Evolutionary conservation across 1,284 basidiomycete genomes (phyloP), one percentile per base, ranked within the genome.

Genomic region (Ustilago cynodontis): DNA sequence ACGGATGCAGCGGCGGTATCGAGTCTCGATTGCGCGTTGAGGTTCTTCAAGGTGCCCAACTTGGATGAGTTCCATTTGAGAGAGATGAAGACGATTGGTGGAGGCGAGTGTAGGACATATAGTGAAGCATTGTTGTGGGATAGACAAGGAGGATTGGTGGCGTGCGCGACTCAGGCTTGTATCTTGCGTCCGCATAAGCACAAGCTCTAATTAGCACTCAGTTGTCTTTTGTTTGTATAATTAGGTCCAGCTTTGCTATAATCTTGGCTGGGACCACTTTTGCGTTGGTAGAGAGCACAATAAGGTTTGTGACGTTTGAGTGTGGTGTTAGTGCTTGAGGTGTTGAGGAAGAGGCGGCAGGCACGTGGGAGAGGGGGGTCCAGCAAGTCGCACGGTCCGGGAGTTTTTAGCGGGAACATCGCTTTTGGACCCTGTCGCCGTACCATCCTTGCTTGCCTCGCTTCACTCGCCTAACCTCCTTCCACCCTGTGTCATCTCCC

Each of bases 1-100:
- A 18, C 57, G 4, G 77, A 82, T 33, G 81, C 79, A 0, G 54
- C 45, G 24, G 75, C 77, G 0, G 75, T 59, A 2, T 80, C 78
- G 22, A 74, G 82, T 28, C 41, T 86, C 24, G 84, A 86, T 37
- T 79, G 79, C 56, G 77, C 81, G 1, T 41, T 81, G 41, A 80
- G 84, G 51, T 82, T 78, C 63, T 79, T 80, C 60, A 52, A 64
- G 1, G 78, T 79, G 5, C 65, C 68, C 2, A 73, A 83, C 20
- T 57, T 78, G 51, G 69, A 80, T 55, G 51, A 67, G 22, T 83
- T 65, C 37, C 71, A 75, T 26, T 31, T 82, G 26, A 63, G 82
- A 18, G 82, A 83, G 65, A 71, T 78, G 61, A 66, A 67, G 52
- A 73, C 82, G 1, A 51, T 76, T 6, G 28, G 59, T 16, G 76